Evolutionary conservation across 495 filamentous ascomycete genomes (phyloP).

Genomic region (Parachaetomium inaequale): DNA sequence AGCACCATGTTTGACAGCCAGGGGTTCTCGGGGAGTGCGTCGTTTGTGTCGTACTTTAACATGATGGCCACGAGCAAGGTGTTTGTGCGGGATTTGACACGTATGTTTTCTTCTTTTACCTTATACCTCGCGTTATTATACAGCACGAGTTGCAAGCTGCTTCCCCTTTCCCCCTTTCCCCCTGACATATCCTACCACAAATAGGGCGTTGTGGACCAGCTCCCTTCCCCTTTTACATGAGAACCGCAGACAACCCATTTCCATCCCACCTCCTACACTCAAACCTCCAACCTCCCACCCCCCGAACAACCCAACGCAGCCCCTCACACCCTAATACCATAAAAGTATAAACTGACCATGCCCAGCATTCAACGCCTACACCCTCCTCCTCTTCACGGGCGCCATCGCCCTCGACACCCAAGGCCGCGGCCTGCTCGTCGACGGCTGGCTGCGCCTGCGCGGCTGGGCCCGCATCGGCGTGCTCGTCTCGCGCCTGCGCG

Average conservation of each 20-base stretch:
- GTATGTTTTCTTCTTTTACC: too few species aligned
- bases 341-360: not conserved
- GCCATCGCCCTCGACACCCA: conserved; percentile 79
- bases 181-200: not conserved
- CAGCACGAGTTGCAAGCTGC: too few species aligned
- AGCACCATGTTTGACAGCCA: conserved; percentile 83
- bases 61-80: conserved; percentile 89
- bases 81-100: conserved; percentile 85
- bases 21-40: conserved; percentile 60
- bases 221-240: too few species aligned
- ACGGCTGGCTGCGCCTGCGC: conserved; percentile 84
- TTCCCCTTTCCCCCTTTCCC: not conserved
- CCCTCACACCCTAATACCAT: not conserved
- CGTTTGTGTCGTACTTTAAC: conserved; percentile 79
- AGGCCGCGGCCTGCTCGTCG: conserved; percentile 83
- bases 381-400: conserved; percentile 85
- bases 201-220: too few species aligned
- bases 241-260: too few species aligned
- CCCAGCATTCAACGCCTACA: conserved; percentile 83
- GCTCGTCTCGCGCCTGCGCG: conserved; percentile 74
- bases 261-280: not conserved
- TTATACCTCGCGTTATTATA: too few species aligned
- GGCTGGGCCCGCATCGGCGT: conserved; percentile 96
- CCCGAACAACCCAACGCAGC: not conserved
- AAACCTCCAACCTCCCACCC: not conserved